Evolutionary conservation across 345 rosid species (phyloP).

Genomic region (Erysimum cheiranthoides): DNA sequence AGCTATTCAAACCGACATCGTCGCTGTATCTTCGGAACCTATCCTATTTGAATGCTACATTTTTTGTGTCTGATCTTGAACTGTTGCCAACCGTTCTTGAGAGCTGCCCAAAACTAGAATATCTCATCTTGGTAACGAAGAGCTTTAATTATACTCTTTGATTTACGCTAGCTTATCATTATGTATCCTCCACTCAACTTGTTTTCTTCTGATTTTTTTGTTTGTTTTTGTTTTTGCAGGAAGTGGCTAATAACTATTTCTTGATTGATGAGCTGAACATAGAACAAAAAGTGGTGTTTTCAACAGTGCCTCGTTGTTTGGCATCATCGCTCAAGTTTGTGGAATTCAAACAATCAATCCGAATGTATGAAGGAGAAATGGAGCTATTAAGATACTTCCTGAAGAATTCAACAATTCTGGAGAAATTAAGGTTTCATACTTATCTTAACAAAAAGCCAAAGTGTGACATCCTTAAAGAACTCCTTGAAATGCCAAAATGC

Average conservation of each 20-base stretch:
- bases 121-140: constrained; percentile 10
- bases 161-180: neutral
- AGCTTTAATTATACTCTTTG: neutral
- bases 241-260: neutral
- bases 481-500: constrained; percentile 14
- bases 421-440: neutral
- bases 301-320: constrained; percentile 4
- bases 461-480: constrained; percentile 73
- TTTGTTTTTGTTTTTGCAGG: neutral
- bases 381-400: constrained; percentile 15
- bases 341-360: constrained; percentile 13
- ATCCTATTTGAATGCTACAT: neutral
- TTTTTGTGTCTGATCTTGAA: neutral
- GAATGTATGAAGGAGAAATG: neutral
- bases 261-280: neutral
- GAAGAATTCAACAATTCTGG: constrained; percentile 27
- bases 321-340: constrained; percentile 20
- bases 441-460: constrained; percentile 49
- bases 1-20: neutral
- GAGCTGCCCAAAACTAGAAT: constrained; percentile 13
- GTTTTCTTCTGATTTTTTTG: neutral
- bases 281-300: neutral
- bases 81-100: neutral
- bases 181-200: neutral
- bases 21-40: neutral